Percentiles rank a stretch among this genome's conserved stretches.
Evolutionary conservation across 345 rosid species (phyloP).

Genomic region (Theobroma cacao): DNA sequence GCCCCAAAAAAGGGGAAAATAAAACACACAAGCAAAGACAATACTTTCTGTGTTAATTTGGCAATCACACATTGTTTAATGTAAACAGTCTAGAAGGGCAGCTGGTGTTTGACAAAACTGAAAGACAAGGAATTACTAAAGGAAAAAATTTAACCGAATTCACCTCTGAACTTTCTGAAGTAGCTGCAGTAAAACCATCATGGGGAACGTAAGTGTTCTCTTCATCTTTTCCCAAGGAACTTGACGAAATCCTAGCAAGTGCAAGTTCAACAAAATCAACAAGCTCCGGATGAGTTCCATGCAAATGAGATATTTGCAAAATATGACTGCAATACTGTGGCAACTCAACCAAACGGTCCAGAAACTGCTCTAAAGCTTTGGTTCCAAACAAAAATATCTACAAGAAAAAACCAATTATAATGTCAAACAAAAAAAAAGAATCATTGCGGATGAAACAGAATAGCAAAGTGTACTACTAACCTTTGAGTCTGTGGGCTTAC

Average conservation of each 20-base stretch:
- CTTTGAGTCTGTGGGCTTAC: conserved; percentile 96
- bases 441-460: not conserved
- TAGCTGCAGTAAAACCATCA: conserved; percentile 36
- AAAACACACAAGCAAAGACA: not conserved
- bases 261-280: conserved; percentile 79
- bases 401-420: not conserved
- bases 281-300: conserved; percentile 68
- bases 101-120: not conserved
- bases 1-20: not conserved
- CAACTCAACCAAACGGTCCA: conserved; percentile 88
- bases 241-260: conserved; percentile 74
- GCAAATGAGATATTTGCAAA: conserved; percentile 91
- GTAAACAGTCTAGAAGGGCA: not conserved
- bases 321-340: conserved; percentile 96
- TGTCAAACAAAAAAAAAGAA: not conserved
- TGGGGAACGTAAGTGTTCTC: conserved; percentile 34
- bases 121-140: not conserved
- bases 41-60: not conserved
- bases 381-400: conserved; percentile 96
- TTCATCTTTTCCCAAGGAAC: conserved; percentile 66
- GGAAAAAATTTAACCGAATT: not conserved
- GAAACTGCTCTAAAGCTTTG: conserved; percentile 91
- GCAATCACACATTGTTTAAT: not conserved
- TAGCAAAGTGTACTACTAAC: conserved; percentile 33
- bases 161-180: conserved; percentile 67